Evolutionary conservation across 2,329 filamentous ascomycete species (phyloP), one percentile per base, ranked within the genome.

Genomic region (Sclerotinia spermophila): DNA sequence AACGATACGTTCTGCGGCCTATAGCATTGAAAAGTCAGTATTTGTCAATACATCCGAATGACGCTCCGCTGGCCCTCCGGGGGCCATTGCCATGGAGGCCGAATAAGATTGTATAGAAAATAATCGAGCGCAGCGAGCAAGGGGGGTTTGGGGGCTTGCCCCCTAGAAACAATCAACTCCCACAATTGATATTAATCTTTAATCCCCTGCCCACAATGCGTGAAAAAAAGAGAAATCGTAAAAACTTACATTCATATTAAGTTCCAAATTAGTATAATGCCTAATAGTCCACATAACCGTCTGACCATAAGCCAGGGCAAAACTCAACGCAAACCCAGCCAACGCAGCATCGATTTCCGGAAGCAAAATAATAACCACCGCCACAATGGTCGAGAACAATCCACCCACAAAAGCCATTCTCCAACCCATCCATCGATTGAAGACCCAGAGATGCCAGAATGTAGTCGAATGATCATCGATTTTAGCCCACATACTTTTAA

Each of bases 351-450:
- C 87, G 76, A 93, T 90, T 1, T 81, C 81, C 0, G 85, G 84
- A 5, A 87, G 85, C 2, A 86, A 78, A 42, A 93, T 84, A 53
- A 94, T 87, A 27, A 93, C 82, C 3, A 86, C 82, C 0, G 90
- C 88, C 5, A 92, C 89, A 33, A 89, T 81, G 0, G 86, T 85
- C 5, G 90, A 86, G 79, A 94, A 95, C 27, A 89, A 75, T 1
- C 89, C 89, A 3, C 91, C 92, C 3, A 94, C 83, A 21, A 91
- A 78, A 27, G 86, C 84, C 86, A 94, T 90, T 6, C 92, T 86
- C 81, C 91, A 89, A 38, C 87, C 86, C 81, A 95, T 86, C 92
- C 92, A 95, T 44, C 91, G 86, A 77, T 92, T 92, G 78, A 92
- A 90, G 2, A 92, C 83, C 86, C 87, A 91, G 67, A 91, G 81